A percentile compares a stretch with the other conserved stretches of the same genome.
Conservation (phyloP, 352 stramenopile species). For the Pythium insidiosum region DNA sequence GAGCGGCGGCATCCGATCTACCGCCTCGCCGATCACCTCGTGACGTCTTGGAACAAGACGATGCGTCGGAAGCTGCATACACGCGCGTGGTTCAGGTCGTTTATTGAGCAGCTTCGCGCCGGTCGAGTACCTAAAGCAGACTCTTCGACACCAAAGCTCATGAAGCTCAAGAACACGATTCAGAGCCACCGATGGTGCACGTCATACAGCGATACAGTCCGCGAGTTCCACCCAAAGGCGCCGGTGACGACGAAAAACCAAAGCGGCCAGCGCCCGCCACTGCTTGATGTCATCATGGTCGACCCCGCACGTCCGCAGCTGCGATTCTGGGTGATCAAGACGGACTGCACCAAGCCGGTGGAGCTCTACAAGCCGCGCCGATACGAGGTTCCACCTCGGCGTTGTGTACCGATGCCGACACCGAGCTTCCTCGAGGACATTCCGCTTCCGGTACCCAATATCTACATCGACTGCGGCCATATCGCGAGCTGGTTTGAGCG, state of each 20-base stretch:
- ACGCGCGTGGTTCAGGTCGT: conserved; percentile 82
- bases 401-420: conserved; percentile 84
- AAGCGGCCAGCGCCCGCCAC: conserved; percentile 18
- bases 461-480: conserved; percentile 49
- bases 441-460: conserved; percentile 59
- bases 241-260: conserved; percentile 80
- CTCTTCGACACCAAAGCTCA: conserved; percentile 31
- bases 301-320: conserved; percentile 45
- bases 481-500: conserved; percentile 67
- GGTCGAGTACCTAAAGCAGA: conserved; percentile 43
- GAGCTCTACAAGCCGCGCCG: conserved; percentile 72
- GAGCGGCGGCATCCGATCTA: conserved; percentile 92
- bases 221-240: conserved; percentile 54
- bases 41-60: conserved; percentile 78
- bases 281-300: conserved; percentile 51
- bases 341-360: conserved; percentile 50
- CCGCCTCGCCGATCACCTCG: conserved; percentile 45
- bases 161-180: conserved; percentile 82
- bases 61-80: conserved; percentile 81
- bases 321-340: conserved; percentile 56
- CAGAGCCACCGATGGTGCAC: conserved; percentile 64
- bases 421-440: conserved; percentile 70
- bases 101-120: conserved; percentile 81
- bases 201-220: conserved; percentile 50
- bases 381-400: conserved; percentile 75